Percentiles rank a stretch among this genome's conserved stretches.
phyloP scores from a whole-genome alignment of 139 green algal species.

The Chlorella sp. region DNA sequence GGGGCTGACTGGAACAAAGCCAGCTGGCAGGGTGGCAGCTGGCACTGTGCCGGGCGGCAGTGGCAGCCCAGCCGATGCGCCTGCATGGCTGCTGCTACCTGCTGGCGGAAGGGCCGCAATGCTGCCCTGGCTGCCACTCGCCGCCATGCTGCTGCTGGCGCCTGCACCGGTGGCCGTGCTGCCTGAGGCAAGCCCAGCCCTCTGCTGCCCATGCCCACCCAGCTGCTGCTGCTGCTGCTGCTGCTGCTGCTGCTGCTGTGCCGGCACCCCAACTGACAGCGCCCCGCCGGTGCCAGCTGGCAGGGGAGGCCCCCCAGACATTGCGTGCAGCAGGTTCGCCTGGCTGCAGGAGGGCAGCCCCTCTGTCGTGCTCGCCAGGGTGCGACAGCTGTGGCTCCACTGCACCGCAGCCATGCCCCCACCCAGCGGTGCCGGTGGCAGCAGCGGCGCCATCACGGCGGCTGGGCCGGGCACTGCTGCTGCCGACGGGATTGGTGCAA shows the following conservation, averaged over 20 bases:
- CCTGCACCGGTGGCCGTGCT: not conserved
- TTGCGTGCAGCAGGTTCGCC: not conserved
- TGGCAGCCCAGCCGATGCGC: not conserved
- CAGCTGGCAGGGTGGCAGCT: not conserved
- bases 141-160: not conserved
- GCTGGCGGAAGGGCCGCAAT: not conserved
- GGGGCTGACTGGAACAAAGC: not conserved
- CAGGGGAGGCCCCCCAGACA: not conserved
- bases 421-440: too few relatives aligned
- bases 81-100: not conserved
- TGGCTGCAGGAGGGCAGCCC: not conserved
- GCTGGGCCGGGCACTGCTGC: not conserved
- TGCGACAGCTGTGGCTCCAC: not conserved
- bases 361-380: not conserved
- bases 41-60: not conserved
- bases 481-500: not conserved
- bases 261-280: too few relatives aligned
- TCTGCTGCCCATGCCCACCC: too few relatives aligned
- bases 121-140: too few relatives aligned
- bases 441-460: too few relatives aligned
- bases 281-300: too few relatives aligned
- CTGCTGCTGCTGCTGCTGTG: not conserved
- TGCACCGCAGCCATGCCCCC: not conserved
- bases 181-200: too few relatives aligned
- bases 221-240: not conserved